Evolutionary conservation across 148 eudicot genomes (phyloP), one percentile per base, ranked within the genome.

Genomic region (Mesembryanthemum crystallinum): DNA sequence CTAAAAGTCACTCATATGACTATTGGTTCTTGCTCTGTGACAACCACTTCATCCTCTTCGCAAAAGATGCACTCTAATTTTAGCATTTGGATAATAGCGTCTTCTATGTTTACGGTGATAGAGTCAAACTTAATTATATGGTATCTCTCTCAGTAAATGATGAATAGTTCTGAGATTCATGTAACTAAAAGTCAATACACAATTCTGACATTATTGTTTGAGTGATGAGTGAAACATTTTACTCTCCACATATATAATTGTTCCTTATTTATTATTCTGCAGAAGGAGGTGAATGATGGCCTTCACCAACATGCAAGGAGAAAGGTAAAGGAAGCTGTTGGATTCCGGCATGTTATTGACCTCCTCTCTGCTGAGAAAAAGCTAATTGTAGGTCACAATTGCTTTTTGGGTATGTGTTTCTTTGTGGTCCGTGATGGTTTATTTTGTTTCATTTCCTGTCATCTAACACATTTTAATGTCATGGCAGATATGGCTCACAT

Each of bases 371-470:
- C 88, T 13, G 99, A 92, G 76, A 83, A 84, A 80, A 95, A 95
- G 87, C 86, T 95, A 76, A 87, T 95, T 82, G 94, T 92, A 74
- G 99, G 99, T 77, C 99, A 95, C 81, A 92, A 95, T 81, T 92
- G 99, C 82, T 92, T 95, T 82, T 92, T 95, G 78, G 99, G 99
- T 92, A 91, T 42, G 73, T 77, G 55, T 71, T 68, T 73, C 61
- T 73, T 57, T 49, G 27, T 57, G 54, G 54, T 28, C 61, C 32
- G 65, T 30, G n/a, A 35, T 42, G 32, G 25, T 11, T 49, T 76
- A 35, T 5, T 55, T 66, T 59, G 61, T 11, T 49, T 72, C 57
- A 24, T 49, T 54, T 45, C 14, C 11, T 45, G 14, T 67, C 47
- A 23, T 72, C 77, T 60, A 47, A 67, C 54, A 8, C 64, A 61